phyloP scores from a whole-genome alignment of 1,139 yeast species.

The Protomyces arabidopsidicola region DNA sequence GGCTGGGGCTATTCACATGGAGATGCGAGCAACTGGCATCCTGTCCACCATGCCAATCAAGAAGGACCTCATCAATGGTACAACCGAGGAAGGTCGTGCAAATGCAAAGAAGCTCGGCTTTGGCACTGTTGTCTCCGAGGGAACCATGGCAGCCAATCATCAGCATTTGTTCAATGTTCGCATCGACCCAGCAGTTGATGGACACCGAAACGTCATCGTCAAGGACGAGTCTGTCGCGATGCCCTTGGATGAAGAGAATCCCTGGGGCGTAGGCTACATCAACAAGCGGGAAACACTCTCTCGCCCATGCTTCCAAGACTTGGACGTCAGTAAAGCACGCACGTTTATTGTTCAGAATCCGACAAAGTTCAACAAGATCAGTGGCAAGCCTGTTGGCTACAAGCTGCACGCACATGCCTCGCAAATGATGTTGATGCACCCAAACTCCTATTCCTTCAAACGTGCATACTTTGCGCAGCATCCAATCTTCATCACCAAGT shows the following conservation, averaged over 20 bases:
- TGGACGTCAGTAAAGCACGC: conserved; percentile 58
- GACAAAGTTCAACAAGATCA: conserved; percentile 56
- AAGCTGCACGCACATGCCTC: conserved; percentile 73
- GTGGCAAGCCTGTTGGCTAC: conserved; percentile 69
- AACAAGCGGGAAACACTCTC: conserved; percentile 6
- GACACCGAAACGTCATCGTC: conserved; percentile 62
- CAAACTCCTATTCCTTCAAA: conserved; percentile 67
- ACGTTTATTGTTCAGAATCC: conserved; percentile 78
- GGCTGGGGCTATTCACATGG: conserved; percentile 76
- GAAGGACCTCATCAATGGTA: conserved; percentile 42
- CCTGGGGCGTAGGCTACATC: conserved; percentile 21
- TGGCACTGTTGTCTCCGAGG: conserved; percentile 76
- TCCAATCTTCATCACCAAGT: conserved; percentile 64
- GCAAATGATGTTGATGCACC: conserved; percentile 67
- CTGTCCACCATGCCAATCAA: conserved; percentile 61
- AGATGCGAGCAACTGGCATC: conserved; percentile 73
- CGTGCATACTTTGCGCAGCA: conserved; percentile 77
- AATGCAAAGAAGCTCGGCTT: conserved; percentile 58
- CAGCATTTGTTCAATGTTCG: conserved; percentile 76
- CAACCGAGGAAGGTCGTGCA: neutral
- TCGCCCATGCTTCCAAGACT: conserved; percentile 57
- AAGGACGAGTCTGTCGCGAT: conserved; percentile 19
- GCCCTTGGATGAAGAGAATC: conserved; percentile 19
- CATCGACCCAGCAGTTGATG: conserved; percentile 74
- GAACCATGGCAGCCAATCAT: conserved; percentile 77